Evolutionary conservation across 2,329 filamentous ascomycete species (phyloP).

Genomic region (Diaporthe vexans): DNA sequence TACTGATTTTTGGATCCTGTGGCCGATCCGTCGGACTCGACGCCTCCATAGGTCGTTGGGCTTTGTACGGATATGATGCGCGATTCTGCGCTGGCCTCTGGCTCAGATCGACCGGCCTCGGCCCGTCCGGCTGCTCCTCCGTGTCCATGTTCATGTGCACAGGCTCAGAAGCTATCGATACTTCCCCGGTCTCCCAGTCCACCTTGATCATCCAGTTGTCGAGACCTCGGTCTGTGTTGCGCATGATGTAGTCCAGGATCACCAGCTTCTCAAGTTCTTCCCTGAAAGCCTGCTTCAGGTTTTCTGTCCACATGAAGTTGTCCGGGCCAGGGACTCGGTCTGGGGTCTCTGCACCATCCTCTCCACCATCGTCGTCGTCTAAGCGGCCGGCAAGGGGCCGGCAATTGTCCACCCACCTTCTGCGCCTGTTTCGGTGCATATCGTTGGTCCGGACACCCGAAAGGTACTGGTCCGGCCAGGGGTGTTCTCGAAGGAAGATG

Average conservation of each 20-base stretch:
- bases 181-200: conserved; percentile 85
- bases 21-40: conserved; percentile 63
- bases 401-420: conserved; percentile 86
- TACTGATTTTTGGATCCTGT: conserved; percentile 72
- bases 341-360: conserved; percentile 52
- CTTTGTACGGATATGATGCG: conserved; percentile 76
- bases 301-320: conserved; percentile 88
- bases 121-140: conserved; percentile 62
- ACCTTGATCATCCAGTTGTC: conserved; percentile 99
- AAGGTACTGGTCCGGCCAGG: conserved; percentile 93
- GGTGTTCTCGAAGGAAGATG: conserved; percentile 92
- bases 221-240: conserved; percentile 94
- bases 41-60: conserved; percentile 88
- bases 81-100: conserved; percentile 58
- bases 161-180: conserved; percentile 89
- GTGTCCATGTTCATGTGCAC: conserved; percentile 75
- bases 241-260: conserved; percentile 98
- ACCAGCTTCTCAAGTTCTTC: conserved; percentile 98
- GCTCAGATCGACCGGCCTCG: conserved; percentile 71
- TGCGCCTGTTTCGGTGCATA: conserved; percentile 76
- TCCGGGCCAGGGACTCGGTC: conserved; percentile 59
- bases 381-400: conserved; percentile 69
- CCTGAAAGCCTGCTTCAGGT: conserved; percentile 89
- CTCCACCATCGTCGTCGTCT: conserved; percentile 72
- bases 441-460: conserved; percentile 78